These are phyloP conservation scores for Piloderma croceum DNA, from an alignment of 768 basidiomycete genomes.

Conservation along the genomic window DNA sequence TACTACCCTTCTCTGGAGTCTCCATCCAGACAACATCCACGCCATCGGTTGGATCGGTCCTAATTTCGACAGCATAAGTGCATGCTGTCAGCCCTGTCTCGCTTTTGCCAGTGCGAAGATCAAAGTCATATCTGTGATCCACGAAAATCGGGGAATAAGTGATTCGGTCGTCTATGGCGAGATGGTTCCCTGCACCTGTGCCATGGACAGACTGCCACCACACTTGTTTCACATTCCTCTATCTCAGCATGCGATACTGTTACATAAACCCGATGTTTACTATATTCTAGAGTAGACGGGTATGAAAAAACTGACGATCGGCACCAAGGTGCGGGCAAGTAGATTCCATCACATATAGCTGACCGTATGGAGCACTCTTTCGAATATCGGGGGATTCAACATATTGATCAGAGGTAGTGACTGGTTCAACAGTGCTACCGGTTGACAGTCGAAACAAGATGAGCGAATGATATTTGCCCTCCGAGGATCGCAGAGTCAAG, in stretches of 20 bases:
- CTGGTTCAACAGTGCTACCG: no score
- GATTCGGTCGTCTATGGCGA: no score
- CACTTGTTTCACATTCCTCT: slow-evolving; percentile 52
- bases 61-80: slow-evolving; percentile 55
- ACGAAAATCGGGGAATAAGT: no score
- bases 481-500: slow-evolving; percentile 6
- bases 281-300: no score
- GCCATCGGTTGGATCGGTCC: slow-evolving; percentile 30
- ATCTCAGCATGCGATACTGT: slow-evolving; percentile 77
- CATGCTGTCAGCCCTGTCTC: slow-evolving; percentile 67
- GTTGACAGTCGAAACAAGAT: slow-evolving; percentile 9
- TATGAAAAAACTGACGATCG: no score
- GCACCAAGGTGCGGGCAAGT: slow-evolving; percentile 78
- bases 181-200: no score
- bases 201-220: slow-evolving; percentile 73
- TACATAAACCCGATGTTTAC: no score
- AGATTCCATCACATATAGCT: slow-evolving; percentile 78
- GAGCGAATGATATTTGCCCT: slow-evolving; percentile 8
- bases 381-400: background rate
- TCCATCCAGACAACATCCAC: slow-evolving; percentile 54
- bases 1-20: slow-evolving; percentile 43
- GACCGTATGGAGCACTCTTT: background rate
- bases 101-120: slow-evolving; percentile 62
- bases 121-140: slow-evolving; percentile 77
- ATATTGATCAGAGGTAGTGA: background rate